Base-by-base conservation (phyloP, 2,329 filamentous ascomycete species). In the Pseudocercospora cruenta region DNA sequence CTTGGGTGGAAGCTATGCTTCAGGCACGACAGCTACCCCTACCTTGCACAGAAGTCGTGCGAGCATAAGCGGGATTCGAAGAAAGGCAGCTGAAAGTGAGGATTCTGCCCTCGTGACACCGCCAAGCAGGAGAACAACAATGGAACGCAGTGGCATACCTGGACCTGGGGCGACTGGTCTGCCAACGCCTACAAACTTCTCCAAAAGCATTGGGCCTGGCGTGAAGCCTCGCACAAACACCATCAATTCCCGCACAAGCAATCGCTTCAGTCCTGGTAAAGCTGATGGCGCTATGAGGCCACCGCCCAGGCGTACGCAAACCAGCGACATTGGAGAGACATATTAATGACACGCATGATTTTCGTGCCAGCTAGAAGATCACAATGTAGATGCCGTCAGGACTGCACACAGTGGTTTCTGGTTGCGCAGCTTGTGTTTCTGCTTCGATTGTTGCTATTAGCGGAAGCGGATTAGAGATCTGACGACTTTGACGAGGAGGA, bases 1-100 rank as follows among this genome's bases (percentile, higher is more conserved):
- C 14, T 82, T 94, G 70, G 87, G 87, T 64, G 86, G 90, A 62
- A 88, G 86, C 68, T 80, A 78, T 28, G 74, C 73, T 54, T 74
- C 77, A 79, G 55, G 55, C 55, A 51, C 43, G 1, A 62, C 58
- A 19, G 62, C 61, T n/a, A 70, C 70, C 19, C 64, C 67, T 22
- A 67, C 69, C 33, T 69, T 66, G 10, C 74, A 75, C 31, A 66
- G 73, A 9, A 62, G 72, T 14, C 68, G 67, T 21, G 67, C 71
- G n/a, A 75, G 73, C 63, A 63, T 75, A 7, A 72, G 64, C 16
- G 74, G 79, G 72, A 63, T 77, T 66, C 62, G 75, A 70, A 65
- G 69, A 62, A 47, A 64, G 58, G 12, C 85, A 82, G 64, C 64
- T 19, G 69, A 68, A 22, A 69, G 61, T 45, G 70, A 73, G 53